Conservation (phyloP, 2,329 filamentous ascomycete species). For the Massarina eburnea region DNA sequence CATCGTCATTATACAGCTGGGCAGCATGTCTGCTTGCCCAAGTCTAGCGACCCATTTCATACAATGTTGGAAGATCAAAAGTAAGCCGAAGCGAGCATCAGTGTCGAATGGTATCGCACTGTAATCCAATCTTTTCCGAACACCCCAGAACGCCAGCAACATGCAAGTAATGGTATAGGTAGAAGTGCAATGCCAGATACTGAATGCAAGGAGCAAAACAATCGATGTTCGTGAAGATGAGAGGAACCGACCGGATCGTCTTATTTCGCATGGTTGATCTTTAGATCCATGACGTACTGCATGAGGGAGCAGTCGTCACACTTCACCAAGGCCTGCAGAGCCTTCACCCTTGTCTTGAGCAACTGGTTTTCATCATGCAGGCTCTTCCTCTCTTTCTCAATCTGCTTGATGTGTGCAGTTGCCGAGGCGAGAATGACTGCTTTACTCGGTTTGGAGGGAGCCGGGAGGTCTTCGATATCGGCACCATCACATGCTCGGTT, state of each 20-base stretch:
- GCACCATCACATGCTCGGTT: slow-evolving; percentile 39
- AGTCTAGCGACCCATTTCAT: not conserved
- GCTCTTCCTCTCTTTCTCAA: slow-evolving; percentile 46
- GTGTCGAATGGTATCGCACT: not conserved
- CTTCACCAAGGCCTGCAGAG: slow-evolving; percentile 48
- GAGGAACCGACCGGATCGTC: not conserved
- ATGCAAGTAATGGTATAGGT: not conserved
- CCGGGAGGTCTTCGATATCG: slow-evolving; percentile 48
- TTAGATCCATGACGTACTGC: slow-evolving; percentile 47
- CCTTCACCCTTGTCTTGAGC: slow-evolving; percentile 44
- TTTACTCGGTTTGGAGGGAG: slow-evolving; percentile 47
- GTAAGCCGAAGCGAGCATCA: not conserved
- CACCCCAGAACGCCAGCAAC: slow-evolving; percentile 18
- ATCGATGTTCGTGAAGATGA: not conserved
- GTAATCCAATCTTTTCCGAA: slow-evolving; percentile 15
- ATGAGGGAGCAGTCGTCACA: slow-evolving; percentile 51
- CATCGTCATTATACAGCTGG: slow-evolving; percentile 1
- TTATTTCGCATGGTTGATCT: slow-evolving; percentile 35
- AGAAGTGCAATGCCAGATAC: not conserved
- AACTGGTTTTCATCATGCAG: slow-evolving; percentile 43
- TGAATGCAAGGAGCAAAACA: slow-evolving; percentile 2
- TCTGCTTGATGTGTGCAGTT: slow-evolving; percentile 50
- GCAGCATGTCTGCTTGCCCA: not conserved
- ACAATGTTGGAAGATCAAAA: not conserved
- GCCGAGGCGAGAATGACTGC: slow-evolving; percentile 51